Base-by-base conservation (phyloP, 441 rosid species). In the Macaranga tanarius region DNA sequence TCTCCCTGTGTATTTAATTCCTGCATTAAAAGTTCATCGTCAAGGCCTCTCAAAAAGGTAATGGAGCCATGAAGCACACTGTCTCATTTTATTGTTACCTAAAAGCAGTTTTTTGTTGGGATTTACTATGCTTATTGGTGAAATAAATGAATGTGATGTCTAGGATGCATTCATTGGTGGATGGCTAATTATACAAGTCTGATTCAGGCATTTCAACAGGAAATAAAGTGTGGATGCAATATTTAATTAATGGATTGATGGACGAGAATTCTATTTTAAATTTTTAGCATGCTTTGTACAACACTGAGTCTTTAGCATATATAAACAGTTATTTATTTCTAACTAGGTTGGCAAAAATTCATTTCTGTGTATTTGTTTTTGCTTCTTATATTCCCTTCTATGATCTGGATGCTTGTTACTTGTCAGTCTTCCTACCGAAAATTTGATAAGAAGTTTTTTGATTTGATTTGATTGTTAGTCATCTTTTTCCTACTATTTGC, bases 21-120 rank as follows among this genome's bases (percentile, higher is more conserved):
- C 99, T 63, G 97, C 99, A 52, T 77, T 95, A 56, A 90, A 92
- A 77, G 97, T 94, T 75, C 99, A 94, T 82, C 97, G 99, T 38
- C 83, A 85, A 75, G 97, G 83, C 73, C 96, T 94, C 59, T 67
- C 76, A 50, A 85, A 89, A 87, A 89, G 94, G 99, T 93, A 84
- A 65, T 10, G 13, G 22, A 38, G 26, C 20, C 11, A 48, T 57
- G 1, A 65, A 71, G 34, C 63, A 62, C 55, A 34, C 61, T 48
- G 13, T 65, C 34, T 65, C 45, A 50, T 65, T 72, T 48, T 65
- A 15, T 77, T 65, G 58, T 38, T 52, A 23, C 63, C 38, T 67
- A 64, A 65, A 71, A 59, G 28, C 65, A 17, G 4, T 52, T 45
- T 1, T 40, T 23, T 5, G 22, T 31, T 44, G 47, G 19, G 16